Evolutionary conservation across 2,329 filamentous ascomycete genomes (phyloP).

Genomic region (Calonectria pseudoreteaudii): DNA sequence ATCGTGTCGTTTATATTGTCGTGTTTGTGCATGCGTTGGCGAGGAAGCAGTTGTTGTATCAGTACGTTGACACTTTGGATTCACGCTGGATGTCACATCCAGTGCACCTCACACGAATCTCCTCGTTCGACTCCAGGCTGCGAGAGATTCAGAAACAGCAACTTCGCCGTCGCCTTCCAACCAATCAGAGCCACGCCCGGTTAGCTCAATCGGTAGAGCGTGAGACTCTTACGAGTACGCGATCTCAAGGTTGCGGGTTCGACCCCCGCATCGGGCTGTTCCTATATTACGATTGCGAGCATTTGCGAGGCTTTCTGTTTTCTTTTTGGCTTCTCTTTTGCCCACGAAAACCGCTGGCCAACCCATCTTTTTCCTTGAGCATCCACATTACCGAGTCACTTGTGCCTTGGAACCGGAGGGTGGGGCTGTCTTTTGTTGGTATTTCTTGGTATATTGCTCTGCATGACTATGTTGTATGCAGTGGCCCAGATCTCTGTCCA

Average conservation of each 20-base stretch:
- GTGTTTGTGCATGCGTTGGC: too few species aligned
- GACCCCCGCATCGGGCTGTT: conserved; percentile 56
- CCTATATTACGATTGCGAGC: conserved; percentile 33
- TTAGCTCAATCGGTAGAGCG: conserved; percentile 65
- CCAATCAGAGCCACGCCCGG: conserved; percentile 34
- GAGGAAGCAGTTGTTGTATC: neutral
- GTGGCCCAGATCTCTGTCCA: neutral
- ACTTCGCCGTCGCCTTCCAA: neutral
- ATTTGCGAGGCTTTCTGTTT: conserved; percentile 1
- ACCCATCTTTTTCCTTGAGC: neutral
- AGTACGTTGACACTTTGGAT: neutral
- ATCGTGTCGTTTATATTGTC: neutral
- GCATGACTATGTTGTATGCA: conserved; percentile 7
- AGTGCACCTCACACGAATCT: neutral
- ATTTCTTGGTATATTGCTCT: conserved; percentile 4
- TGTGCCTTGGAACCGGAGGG: neutral
- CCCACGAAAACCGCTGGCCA: neutral
- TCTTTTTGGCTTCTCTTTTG: neutral
- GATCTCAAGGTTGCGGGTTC: conserved; percentile 69
- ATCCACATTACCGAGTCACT: neutral
- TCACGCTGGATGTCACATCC: neutral
- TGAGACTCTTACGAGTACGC: conserved; percentile 69
- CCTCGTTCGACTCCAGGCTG: too few species aligned
- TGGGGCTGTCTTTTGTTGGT: neutral
- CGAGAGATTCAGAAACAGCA: neutral